A percentile compares a stretch with the other conserved stretches of the same genome.
phyloP scores from a whole-genome alignment of 202 grass and related monocot genomes.

The Zoysia matrella region DNA sequence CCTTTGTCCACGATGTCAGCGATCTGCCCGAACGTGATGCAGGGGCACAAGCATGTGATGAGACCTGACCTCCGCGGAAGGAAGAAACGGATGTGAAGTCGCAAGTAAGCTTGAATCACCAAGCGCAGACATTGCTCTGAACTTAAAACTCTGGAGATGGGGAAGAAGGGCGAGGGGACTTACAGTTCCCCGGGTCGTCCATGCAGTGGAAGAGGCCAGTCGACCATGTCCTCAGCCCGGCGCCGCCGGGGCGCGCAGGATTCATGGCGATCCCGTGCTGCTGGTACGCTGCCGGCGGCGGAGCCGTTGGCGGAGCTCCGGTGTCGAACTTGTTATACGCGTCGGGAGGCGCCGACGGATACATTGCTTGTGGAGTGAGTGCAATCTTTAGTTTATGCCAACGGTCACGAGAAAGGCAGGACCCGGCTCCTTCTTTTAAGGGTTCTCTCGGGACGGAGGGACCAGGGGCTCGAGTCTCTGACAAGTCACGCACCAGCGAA shows the following conservation, averaged over 20 bases:
- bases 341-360: constrained; percentile 51
- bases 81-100: not conserved
- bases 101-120: not conserved
- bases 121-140: not conserved
- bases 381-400: constrained; percentile 8
- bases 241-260: constrained; percentile 21
- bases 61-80: constrained; percentile 60
- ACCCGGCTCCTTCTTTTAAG: constrained; percentile 11
- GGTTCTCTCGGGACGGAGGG: not conserved
- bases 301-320: constrained; percentile 37
- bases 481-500: not conserved
- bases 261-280: constrained; percentile 57
- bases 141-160: not conserved
- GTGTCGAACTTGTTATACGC: constrained; percentile 48
- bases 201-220: constrained; percentile 97
- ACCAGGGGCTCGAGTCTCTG: not conserved
- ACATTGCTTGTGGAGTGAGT: constrained; percentile 47
- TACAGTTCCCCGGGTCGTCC: constrained; percentile 97
- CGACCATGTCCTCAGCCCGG: constrained; percentile 63
- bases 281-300: constrained; percentile 49
- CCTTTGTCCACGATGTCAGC: constrained; percentile 85
- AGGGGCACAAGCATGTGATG: constrained; percentile 86
- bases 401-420: not conserved
- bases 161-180: constrained; percentile 9
- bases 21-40: constrained; percentile 95